Evolutionary conservation across 106 monocot species (phyloP).

Genomic region (Hemerocallis citrina): DNA sequence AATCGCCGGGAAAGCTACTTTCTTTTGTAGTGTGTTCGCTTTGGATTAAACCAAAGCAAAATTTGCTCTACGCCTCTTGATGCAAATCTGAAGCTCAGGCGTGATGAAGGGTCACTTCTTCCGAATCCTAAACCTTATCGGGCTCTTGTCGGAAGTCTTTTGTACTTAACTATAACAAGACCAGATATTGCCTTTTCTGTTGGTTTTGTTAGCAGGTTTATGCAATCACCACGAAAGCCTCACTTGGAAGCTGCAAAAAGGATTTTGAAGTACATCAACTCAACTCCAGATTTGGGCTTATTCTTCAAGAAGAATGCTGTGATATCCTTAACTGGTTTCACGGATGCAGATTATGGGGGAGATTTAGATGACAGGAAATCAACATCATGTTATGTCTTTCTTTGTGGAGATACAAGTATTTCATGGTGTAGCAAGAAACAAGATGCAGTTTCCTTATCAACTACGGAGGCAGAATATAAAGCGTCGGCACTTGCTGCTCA

Average conservation of each 20-base stretch:
- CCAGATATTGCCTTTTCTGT: slow-evolving; percentile 1
- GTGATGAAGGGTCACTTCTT: background rate
- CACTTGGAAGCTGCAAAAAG: background rate
- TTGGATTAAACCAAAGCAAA: background rate
- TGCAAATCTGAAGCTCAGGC: background rate
- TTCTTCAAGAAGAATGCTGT: background rate
- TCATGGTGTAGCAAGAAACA: slow-evolving; percentile 1
- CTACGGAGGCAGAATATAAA: background rate
- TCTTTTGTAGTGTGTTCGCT: no score
- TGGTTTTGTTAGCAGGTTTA: slow-evolving; percentile 2
- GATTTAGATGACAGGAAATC: background rate
- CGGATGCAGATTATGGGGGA: background rate
- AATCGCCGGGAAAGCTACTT: no score
- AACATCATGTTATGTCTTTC: background rate
- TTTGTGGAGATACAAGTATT: background rate
- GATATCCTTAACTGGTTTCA: background rate
- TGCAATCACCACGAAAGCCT: background rate
- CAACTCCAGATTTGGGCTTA: background rate
- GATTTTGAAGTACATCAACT: background rate
- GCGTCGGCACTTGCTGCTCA: background rate
- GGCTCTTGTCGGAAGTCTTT: background rate
- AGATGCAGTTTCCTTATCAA: background rate
- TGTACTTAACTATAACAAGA: slow-evolving; percentile 4
- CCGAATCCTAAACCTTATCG: background rate
- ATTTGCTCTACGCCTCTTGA: background rate